phyloP scores from a whole-genome alignment of 768 basidiomycete genomes.

The Pisolithus albus region DNA sequence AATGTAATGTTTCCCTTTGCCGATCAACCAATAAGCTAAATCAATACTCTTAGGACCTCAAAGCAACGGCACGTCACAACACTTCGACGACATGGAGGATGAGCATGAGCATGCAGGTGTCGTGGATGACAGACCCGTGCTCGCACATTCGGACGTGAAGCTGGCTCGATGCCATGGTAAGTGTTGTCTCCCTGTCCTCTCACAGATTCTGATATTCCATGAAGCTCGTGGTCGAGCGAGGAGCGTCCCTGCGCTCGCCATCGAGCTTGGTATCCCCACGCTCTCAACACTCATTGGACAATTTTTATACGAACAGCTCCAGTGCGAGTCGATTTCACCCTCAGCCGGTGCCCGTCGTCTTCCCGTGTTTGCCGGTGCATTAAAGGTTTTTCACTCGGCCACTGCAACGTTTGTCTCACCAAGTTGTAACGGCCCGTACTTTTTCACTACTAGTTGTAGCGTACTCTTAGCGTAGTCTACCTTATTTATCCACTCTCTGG shows the following conservation, averaged over 20 bases:
- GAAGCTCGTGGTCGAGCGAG: too few relatives aligned
- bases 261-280: not conserved
- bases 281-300: not conserved
- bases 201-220: not conserved
- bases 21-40: too few relatives aligned
- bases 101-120: not conserved
- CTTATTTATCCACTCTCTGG: too few relatives aligned
- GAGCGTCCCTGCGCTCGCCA: not conserved
- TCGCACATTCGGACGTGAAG: not conserved
- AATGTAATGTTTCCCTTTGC: too few relatives aligned
- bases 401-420: not conserved
- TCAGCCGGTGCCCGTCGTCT: not conserved
- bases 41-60: too few relatives aligned
- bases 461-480: too few relatives aligned
- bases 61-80: too few relatives aligned
- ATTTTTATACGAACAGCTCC: not conserved
- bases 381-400: not conserved
- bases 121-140: not conserved
- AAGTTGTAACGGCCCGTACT: too few relatives aligned
- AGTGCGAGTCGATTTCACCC: too few relatives aligned
- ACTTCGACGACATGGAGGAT: not conserved
- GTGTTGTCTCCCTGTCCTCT: not conserved
- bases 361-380: not conserved
- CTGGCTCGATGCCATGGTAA: not conserved
- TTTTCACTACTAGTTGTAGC: too few relatives aligned